Evolutionary conservation across 1,284 basidiomycete species (phyloP).

Genomic region (Cutaneotrichosporon sp.): DNA sequence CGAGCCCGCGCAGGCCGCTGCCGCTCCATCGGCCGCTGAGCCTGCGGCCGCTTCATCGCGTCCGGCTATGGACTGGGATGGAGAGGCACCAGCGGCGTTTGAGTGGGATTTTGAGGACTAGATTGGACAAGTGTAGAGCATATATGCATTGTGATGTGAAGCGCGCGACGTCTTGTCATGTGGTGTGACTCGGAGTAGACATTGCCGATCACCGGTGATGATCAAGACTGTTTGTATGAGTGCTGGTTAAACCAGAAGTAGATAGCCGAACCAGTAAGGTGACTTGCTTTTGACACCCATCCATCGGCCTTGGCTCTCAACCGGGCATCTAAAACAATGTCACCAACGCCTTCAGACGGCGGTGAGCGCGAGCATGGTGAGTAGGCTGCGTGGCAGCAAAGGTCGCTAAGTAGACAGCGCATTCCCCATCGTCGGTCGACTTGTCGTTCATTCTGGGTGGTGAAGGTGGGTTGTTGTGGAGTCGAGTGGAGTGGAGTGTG

Average conservation of each 20-base stretch:
- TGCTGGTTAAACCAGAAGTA: background rate
- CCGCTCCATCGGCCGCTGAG: constrained; percentile 30
- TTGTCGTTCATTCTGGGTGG: background rate
- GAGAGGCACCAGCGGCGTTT: constrained; percentile 61
- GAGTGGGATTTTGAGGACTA: constrained; percentile 45
- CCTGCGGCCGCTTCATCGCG: constrained; percentile 31
- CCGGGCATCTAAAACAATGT: too few species aligned
- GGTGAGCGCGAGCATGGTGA: too few species aligned
- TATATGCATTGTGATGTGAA: constrained; percentile 5
- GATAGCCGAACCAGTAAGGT: background rate
- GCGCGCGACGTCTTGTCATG: too few species aligned
- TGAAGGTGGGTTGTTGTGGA: background rate
- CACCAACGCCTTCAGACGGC: too few species aligned
- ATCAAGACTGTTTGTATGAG: too few species aligned
- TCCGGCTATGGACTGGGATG: constrained; percentile 57
- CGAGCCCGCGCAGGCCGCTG: constrained; percentile 30
- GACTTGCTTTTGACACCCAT: background rate
- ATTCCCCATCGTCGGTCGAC: background rate
- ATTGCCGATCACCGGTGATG: too few species aligned
- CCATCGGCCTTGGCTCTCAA: background rate
- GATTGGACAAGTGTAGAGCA: constrained; percentile 9
- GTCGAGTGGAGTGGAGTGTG: too few species aligned
- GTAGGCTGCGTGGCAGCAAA: background rate
- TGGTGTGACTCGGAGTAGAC: too few species aligned
- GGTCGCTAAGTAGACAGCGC: background rate